Evolutionary conservation across 2,329 filamentous ascomycete species (phyloP).

Genomic region (Colletotrichum scovillei): DNA sequence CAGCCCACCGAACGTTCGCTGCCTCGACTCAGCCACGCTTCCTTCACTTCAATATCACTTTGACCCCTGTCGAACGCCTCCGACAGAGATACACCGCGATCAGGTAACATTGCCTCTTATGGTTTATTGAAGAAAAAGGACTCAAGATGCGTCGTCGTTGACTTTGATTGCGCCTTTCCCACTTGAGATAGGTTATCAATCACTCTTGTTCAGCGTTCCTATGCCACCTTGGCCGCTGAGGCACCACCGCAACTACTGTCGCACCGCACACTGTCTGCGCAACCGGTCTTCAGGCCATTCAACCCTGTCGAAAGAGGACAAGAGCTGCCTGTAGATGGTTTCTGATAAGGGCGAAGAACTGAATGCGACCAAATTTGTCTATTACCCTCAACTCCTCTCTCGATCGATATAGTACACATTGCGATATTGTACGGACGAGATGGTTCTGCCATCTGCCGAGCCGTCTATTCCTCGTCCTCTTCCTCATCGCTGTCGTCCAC

Average conservation of each 20-base stretch:
- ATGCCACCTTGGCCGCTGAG: slow-evolving; percentile 24
- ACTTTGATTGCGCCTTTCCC: slow-evolving; percentile 4
- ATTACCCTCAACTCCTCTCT: slow-evolving; percentile 31
- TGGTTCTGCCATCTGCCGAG: slow-evolving; percentile 11
- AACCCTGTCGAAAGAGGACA: slow-evolving; percentile 43
- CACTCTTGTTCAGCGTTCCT: background rate
- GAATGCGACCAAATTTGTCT: slow-evolving; percentile 25
- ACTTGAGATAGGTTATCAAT: background rate
- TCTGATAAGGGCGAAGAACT: background rate
- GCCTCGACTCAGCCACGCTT: slow-evolving; percentile 23
- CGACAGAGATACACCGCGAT: background rate
- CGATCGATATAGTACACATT: slow-evolving; percentile 35
- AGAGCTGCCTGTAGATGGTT: background rate
- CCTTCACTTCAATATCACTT: slow-evolving; percentile 5
- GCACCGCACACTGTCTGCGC: slow-evolving; percentile 42
- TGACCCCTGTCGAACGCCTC: background rate
- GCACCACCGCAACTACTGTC: slow-evolving; percentile 39
- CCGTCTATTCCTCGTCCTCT: slow-evolving; percentile 65
- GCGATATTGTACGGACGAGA: slow-evolving; percentile 22
- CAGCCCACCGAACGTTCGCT: slow-evolving; percentile 12
- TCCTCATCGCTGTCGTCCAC: slow-evolving; percentile 91
- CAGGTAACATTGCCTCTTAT: background rate
- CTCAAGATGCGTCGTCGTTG: background rate
- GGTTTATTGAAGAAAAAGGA: background rate
- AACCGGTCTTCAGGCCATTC: slow-evolving; percentile 44